Conservation (phyloP, 306 rosid species). For the Amphicarpaea edgeworthii region DNA sequence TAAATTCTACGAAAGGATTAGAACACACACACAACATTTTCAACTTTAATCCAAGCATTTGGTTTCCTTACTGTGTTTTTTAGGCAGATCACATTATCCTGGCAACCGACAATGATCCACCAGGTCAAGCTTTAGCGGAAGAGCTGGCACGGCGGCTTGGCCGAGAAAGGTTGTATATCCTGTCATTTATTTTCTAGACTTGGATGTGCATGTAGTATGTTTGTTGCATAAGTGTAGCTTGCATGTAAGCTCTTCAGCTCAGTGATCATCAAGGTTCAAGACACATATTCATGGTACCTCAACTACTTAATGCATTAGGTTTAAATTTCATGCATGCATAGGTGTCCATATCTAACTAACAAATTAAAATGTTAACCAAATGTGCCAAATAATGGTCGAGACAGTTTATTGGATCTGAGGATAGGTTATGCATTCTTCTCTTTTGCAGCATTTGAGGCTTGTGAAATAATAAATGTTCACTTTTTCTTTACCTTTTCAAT, state of each 20-base stretch:
- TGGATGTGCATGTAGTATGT: constrained; percentile 11
- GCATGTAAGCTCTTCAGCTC: neutral
- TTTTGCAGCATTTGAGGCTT: constrained; percentile 15
- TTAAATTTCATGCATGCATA: constrained; percentile 37
- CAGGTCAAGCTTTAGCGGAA: constrained; percentile 63
- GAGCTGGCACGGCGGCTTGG: constrained; percentile 63
- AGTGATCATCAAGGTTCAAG: constrained; percentile 10
- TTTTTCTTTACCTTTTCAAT: constrained; percentile 7
- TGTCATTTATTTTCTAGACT: constrained; percentile 32
- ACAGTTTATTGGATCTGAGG: constrained; percentile 3
- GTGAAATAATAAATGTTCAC: constrained; percentile 25
- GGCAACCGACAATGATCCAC: constrained; percentile 61
- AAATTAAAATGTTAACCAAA: constrained; percentile 10
- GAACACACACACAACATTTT: too few species aligned
- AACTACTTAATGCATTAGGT: neutral
- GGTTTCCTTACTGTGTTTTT: constrained; percentile 34
- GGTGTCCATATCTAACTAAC: neutral
- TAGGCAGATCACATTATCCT: constrained; percentile 56
- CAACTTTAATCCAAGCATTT: too few species aligned
- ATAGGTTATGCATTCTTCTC: constrained; percentile 6
- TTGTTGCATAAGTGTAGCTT: constrained; percentile 7
- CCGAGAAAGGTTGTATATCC: constrained; percentile 50
- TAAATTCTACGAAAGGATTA: too few species aligned
- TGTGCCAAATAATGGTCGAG: neutral
- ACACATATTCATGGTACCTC: constrained; percentile 10